These are phyloP conservation scores for Parachlorella kessleri DNA, from an alignment of 139 green algal species.

Conservation along the genomic window DNA sequence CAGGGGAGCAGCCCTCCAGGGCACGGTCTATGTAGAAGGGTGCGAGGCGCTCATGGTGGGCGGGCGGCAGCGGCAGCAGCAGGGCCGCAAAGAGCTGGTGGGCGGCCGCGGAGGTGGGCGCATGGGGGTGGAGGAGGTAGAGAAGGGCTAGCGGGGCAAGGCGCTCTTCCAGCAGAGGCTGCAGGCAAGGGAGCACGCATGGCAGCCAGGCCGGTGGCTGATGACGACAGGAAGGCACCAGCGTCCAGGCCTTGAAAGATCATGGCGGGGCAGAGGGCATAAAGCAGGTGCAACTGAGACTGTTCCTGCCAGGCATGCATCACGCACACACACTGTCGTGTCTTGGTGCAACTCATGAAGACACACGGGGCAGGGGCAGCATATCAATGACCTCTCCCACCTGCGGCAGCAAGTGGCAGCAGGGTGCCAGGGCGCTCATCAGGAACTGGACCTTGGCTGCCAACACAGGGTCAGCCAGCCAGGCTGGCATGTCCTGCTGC, in stretches of 20 bases:
- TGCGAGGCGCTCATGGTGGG: slow-evolving; percentile 35
- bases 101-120: slow-evolving; percentile 14
- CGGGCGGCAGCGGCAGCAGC: slow-evolving; percentile 9
- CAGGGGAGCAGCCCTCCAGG: slow-evolving; percentile 42
- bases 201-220: no score
- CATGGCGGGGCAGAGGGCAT: no score
- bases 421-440: slow-evolving; percentile 32
- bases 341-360: no score
- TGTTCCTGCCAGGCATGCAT: no score
- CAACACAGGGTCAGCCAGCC: slow-evolving; percentile 27
- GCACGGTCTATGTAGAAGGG: slow-evolving; percentile 32
- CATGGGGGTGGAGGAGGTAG: slow-evolving; percentile 39
- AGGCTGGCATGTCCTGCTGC: slow-evolving; percentile 3
- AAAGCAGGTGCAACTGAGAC: no score
- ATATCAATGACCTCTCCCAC: no score
- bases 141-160: slow-evolving; percentile 38
- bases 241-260: no score
- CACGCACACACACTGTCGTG: no score
- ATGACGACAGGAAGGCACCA: no score
- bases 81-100: slow-evolving; percentile 42
- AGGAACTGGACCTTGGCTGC: slow-evolving; percentile 43
- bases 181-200: no score
- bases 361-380: no score
- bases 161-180: slow-evolving; percentile 3
- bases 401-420: slow-evolving; percentile 20